These are phyloP conservation scores for Aspergillus fumigatus DNA, from an alignment of 2,329 filamentous ascomycete genomes.

Conservation along the genomic window DNA sequence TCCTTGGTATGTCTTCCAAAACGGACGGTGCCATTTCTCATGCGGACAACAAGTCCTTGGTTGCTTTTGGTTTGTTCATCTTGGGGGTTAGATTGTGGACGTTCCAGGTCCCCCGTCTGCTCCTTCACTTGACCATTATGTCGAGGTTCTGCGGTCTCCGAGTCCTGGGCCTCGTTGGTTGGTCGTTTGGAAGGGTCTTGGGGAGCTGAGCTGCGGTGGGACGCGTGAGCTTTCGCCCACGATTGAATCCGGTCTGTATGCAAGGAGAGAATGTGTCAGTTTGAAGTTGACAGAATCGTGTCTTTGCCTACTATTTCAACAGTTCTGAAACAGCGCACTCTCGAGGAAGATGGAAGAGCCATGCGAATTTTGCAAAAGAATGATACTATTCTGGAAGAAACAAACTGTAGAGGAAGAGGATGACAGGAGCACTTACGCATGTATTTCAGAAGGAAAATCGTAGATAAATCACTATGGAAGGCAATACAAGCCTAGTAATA, in stretches of 20 bases:
- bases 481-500: not conserved
- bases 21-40: constrained; percentile 28
- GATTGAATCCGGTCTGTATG: constrained; percentile 33
- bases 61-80: constrained; percentile 17
- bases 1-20: constrained; percentile 32
- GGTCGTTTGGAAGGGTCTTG: not conserved
- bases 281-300: not conserved
- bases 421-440: constrained; percentile 27
- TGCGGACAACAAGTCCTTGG: constrained; percentile 21
- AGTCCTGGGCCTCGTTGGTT: not conserved
- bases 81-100: constrained; percentile 13
- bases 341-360: not conserved
- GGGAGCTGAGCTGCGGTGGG: constrained; percentile 13
- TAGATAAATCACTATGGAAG: not conserved
- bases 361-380: not conserved
- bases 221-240: constrained; percentile 40
- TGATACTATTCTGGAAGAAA: not conserved
- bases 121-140: constrained; percentile 30
- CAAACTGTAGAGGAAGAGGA: not conserved
- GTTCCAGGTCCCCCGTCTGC: constrained; percentile 11
- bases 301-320: not conserved
- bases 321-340: not conserved
- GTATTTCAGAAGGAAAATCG: constrained; percentile 26
- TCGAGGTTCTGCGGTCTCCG: constrained; percentile 5
- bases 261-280: constrained; percentile 1